Percentiles rank a stretch among this genome's conserved stretches.
Conservation (phyloP, 2,329 filamentous ascomycete species). For the Aureobasidium mangrovei region DNA sequence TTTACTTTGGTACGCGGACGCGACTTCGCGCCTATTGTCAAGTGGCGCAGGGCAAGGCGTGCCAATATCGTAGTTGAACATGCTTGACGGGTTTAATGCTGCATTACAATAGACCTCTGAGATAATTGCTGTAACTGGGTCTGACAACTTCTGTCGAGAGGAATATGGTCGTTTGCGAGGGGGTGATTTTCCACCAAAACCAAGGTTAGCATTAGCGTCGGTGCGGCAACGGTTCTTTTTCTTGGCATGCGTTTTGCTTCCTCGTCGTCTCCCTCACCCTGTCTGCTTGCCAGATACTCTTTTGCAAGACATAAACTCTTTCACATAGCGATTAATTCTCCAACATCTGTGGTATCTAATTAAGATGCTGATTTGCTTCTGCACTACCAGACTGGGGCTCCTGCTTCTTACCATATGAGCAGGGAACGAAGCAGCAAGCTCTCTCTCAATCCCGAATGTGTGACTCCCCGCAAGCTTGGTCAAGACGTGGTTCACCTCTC, state of each 20-base stretch:
- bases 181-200: conserved; percentile 5
- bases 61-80: conserved; percentile 5
- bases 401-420: too few species aligned
- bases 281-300: background rate
- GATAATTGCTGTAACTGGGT: background rate
- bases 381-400: too few species aligned
- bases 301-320: too few species aligned
- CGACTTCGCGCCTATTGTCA: background rate
- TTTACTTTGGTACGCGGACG: conserved; percentile 10
- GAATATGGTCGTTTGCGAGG: background rate
- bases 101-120: background rate
- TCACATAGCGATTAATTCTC: too few species aligned
- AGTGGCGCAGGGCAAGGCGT: conserved; percentile 8
- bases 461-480: too few species aligned
- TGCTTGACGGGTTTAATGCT: background rate
- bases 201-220: background rate
- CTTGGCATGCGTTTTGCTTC: background rate
- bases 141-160: background rate
- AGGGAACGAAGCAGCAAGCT: too few species aligned
- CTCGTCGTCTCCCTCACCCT: background rate
- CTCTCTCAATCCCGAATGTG: too few species aligned
- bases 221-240: background rate
- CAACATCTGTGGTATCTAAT: too few species aligned
- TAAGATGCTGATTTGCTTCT: too few species aligned
- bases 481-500: too few species aligned